phyloP scores from a whole-genome alignment of 2,329 filamentous ascomycete species.

The Acrocalymma vagum region DNA sequence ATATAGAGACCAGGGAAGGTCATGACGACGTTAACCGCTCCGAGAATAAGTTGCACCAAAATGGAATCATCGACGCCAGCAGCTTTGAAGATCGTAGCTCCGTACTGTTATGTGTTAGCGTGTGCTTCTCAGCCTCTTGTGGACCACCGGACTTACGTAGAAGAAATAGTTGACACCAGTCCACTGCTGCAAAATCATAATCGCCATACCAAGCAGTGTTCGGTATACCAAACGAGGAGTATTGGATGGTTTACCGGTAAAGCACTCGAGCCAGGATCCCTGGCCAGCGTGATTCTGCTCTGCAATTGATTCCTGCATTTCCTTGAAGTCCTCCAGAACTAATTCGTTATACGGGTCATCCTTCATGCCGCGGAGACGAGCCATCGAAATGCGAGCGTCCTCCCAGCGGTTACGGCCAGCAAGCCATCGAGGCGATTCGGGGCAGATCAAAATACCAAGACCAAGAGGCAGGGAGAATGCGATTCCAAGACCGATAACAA shows the following conservation, averaged over 20 bases:
- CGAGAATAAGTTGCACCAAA: conserved; percentile 44
- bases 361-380: conserved; percentile 62
- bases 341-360: conserved; percentile 55
- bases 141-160: conserved; percentile 30
- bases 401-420: conserved; percentile 59
- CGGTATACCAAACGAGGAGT: conserved; percentile 50
- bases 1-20: conserved; percentile 74
- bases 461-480: conserved; percentile 40
- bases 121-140: conserved; percentile 3
- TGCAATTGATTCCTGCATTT: conserved; percentile 40
- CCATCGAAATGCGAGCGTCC: conserved; percentile 60
- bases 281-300: conserved; percentile 37
- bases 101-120: conserved; percentile 57
- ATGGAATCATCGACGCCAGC: conserved; percentile 73
- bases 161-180: conserved; percentile 63
- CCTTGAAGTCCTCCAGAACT: conserved; percentile 62
- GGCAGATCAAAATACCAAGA: conserved; percentile 38
- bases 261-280: conserved; percentile 39
- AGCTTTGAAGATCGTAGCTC: conserved; percentile 72
- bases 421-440: conserved; percentile 52
- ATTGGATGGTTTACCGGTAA: conserved; percentile 43
- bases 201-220: conserved; percentile 36
- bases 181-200: conserved; percentile 45
- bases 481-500: conserved; percentile 44
- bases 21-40: conserved; percentile 72